Evolutionary conservation across 176 grass and related monocot genomes (phyloP).

Genomic region (Paspalum vaginatum): DNA sequence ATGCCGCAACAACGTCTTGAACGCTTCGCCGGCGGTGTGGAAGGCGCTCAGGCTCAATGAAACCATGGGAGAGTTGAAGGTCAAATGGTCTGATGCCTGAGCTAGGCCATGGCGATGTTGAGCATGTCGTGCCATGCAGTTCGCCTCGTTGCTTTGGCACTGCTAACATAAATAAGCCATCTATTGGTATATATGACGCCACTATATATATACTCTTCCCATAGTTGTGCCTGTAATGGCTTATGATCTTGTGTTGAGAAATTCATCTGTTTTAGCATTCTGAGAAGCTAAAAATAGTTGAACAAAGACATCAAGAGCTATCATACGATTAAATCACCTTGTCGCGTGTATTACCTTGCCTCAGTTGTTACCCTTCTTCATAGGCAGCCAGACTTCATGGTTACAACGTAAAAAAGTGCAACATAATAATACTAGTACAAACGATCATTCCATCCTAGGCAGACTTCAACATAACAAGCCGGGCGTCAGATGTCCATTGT

Average conservation of each 20-base stretch:
- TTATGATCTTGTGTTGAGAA: not conserved
- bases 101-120: not conserved
- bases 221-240: too few relatives aligned
- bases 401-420: too few relatives aligned
- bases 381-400: too few relatives aligned
- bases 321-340: not conserved
- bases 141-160: not conserved
- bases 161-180: not conserved
- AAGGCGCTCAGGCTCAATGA: conserved; percentile 46
- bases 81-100: conserved; percentile 54
- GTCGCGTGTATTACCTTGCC: too few relatives aligned
- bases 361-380: too few relatives aligned
- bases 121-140: not conserved
- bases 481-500: too few relatives aligned
- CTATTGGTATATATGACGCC: not conserved
- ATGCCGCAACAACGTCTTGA: conserved; percentile 51
- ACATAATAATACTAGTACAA: too few relatives aligned
- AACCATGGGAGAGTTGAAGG: conserved; percentile 16
- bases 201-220: too few relatives aligned
- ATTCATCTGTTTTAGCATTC: not conserved
- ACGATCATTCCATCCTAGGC: too few relatives aligned
- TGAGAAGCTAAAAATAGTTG: not conserved
- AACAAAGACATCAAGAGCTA: not conserved
- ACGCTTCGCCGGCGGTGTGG: conserved; percentile 52
- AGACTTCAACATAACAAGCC: too few relatives aligned